Evolutionary conservation across 352 stramenopile species (phyloP).

Genomic region (Aphanomyces astaci): DNA sequence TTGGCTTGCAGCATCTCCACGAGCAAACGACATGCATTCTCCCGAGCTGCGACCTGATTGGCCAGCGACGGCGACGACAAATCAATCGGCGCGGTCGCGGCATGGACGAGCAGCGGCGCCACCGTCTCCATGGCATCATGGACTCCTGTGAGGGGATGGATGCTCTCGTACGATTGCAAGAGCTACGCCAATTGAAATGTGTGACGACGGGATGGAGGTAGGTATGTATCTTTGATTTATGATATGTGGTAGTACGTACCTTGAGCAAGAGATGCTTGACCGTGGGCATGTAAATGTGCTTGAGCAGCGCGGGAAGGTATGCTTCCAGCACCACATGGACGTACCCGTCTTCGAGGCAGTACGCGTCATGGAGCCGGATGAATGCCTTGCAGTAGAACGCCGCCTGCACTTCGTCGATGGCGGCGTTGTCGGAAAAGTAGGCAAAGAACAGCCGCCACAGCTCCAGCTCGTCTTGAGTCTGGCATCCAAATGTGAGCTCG

Average conservation of each 20-base stretch:
- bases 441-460: conserved; percentile 80
- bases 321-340: conserved; percentile 71
- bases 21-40: conserved; percentile 69
- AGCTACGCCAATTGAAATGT: conserved; percentile 23
- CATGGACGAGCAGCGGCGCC: conserved; percentile 45
- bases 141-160: conserved; percentile 77
- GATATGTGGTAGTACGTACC: not conserved
- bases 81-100: conserved; percentile 27
- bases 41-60: conserved; percentile 20
- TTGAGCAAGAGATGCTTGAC: conserved; percentile 87
- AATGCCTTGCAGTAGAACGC: conserved; percentile 84
- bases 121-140: conserved; percentile 84
- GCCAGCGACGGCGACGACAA: not conserved
- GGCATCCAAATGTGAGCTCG: conserved; percentile 70
- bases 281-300: conserved; percentile 80
- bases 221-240: too few relatives aligned
- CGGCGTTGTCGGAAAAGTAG: conserved; percentile 65
- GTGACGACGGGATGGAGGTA: not conserved
- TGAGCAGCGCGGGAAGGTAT: conserved; percentile 67
- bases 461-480: conserved; percentile 56
- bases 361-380: conserved; percentile 77
- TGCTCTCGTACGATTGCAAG: conserved; percentile 81
- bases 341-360: conserved; percentile 81
- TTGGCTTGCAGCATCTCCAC: conserved; percentile 85
- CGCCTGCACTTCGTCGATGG: conserved; percentile 80